Percentiles rank a stretch among this genome's conserved stretches.
These are phyloP conservation scores for Paramecium sonneborni DNA, from an alignment of 73 alveolate genomes.

Conservation along the genomic window DNA sequence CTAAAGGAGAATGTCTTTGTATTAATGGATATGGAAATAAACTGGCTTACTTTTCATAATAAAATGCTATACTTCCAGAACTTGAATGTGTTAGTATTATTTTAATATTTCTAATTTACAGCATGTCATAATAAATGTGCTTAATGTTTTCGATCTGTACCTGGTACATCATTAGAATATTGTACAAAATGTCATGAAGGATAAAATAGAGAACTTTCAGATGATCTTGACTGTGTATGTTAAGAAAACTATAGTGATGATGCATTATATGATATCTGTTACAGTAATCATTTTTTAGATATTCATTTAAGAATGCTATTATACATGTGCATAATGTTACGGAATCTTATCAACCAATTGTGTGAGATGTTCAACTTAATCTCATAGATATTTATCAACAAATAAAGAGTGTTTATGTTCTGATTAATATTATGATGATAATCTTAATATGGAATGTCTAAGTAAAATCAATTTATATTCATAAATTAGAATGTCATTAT, in stretches of 20 bases:
- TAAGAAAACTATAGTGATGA: background rate
- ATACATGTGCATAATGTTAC: background rate
- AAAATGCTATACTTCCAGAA: background rate
- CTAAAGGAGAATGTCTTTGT: background rate
- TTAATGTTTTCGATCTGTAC: background rate
- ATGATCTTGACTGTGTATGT: background rate
- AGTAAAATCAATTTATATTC: background rate
- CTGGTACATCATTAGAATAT: background rate
- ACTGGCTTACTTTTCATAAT: background rate
- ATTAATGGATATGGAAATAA: background rate
- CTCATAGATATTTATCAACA: background rate
- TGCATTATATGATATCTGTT: background rate
- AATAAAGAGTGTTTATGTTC: background rate
- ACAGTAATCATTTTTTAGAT: background rate
- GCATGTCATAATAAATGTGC: background rate
- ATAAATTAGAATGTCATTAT: background rate
- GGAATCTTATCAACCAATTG: background rate
- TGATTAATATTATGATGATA: background rate
- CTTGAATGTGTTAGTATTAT: background rate
- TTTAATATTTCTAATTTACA: background rate
- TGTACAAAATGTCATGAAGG: background rate
- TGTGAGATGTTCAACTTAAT: background rate
- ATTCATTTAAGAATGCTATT: background rate
- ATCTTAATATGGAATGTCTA: background rate
- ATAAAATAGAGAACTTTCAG: background rate